Base-by-base conservation (phyloP, 2,329 filamentous ascomycete genomes). In the Cladosporium sp. region DNA sequence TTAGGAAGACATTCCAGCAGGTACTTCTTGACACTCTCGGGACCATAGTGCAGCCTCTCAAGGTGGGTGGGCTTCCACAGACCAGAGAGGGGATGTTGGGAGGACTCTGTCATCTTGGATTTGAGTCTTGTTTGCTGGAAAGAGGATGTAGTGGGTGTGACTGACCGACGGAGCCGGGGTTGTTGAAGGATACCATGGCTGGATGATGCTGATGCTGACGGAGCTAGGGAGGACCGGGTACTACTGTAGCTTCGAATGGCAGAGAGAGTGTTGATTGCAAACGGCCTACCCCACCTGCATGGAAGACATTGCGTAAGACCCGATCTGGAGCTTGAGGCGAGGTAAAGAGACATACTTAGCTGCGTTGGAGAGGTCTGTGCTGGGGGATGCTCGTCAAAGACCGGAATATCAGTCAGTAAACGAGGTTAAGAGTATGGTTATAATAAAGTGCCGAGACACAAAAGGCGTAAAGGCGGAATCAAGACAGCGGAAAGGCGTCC, bases 1-100 rank as follows among this genome's bases (percentile, higher is more conserved):
- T 67, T 77, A 0, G 79, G 83, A 0, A 86, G 79, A 60, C 77
- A 78, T 24, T 78, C 75, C 14, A 83, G 67, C 2, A 86, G 75
- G 68, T 86, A 77, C 11, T 80, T 79, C 65, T 78, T 66, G 3
- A 86, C 84, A 8, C 79, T 81, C 30, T 78, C 72, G 4, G 80
- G 72, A 15, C 84, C 84, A 68, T 86, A 86, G 74, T 81, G 80
- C 5, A 86, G 77, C 26, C 77, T 78, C 64, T 83, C 77, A 10
- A 85, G 77, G 64, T 82, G 82, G 1, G 79, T 82, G 0, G 83
- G 82, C 69, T 82, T 82, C 80, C 82, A 86, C 0, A 85, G 76
- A 34, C 84, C 84, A 26, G 77, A 77, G 5, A 84, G 75, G 2
- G 82, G 82, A 52, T 78, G 74, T 63, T 78, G 75, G 8, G 79